These are phyloP conservation scores for Cyberlindnera bimundalis DNA, from an alignment of 805 yeast species.

Conservation along the genomic window DNA sequence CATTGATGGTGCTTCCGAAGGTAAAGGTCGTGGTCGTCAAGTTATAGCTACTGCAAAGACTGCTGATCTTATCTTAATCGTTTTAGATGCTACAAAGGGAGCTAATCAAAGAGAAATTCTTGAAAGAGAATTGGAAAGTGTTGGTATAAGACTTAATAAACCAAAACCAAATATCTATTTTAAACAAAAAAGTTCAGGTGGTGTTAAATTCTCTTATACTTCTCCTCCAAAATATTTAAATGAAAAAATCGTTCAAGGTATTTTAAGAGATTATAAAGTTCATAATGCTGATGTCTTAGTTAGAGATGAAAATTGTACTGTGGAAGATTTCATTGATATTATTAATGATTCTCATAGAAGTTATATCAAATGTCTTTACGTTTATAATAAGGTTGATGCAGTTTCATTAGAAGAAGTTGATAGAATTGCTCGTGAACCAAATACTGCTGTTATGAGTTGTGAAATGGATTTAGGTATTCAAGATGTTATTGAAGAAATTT, in stretches of 20 bases:
- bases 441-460: slow-evolving; percentile 92
- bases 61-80: slow-evolving; percentile 89
- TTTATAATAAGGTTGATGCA: slow-evolving; percentile 92
- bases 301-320: slow-evolving; percentile 83
- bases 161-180: slow-evolving; percentile 72
- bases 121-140: slow-evolving; percentile 87
- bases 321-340: slow-evolving; percentile 90
- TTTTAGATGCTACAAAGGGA: slow-evolving; percentile 92
- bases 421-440: slow-evolving; percentile 85
- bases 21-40: slow-evolving; percentile 96
- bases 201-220: slow-evolving; percentile 77
- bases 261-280: slow-evolving; percentile 81
- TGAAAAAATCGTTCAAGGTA: slow-evolving; percentile 72
- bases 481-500: slow-evolving; percentile 87
- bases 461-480: slow-evolving; percentile 81
- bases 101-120: slow-evolving; percentile 82
- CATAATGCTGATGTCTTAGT: slow-evolving; percentile 92
- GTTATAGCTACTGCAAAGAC: slow-evolving; percentile 96
- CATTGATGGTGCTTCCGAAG: slow-evolving; percentile 93
- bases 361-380: slow-evolving; percentile 88
- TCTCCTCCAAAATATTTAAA: slow-evolving; percentile 79
- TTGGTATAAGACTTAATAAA: slow-evolving; percentile 88
- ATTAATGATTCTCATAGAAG: slow-evolving; percentile 85
- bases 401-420: slow-evolving; percentile 94
- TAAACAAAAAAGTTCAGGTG: slow-evolving; percentile 84